phyloP scores from a whole-genome alignment of 768 basidiomycete species.

The Suillus sp. region DNA sequence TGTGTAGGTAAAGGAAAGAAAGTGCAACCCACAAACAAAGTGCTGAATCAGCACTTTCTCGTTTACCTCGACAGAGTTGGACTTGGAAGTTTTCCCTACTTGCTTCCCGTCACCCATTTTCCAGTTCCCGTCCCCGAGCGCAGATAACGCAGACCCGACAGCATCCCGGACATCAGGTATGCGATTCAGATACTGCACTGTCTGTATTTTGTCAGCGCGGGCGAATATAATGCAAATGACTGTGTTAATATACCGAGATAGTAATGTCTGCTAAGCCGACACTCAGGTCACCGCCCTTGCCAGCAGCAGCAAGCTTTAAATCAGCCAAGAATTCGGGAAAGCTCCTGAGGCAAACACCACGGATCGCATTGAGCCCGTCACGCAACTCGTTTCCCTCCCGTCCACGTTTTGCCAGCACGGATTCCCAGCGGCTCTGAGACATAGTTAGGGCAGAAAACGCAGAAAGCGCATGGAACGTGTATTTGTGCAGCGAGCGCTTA shows the following conservation, averaged over 20 bases:
- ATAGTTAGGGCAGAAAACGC: constrained; percentile 61
- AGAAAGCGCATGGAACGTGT: constrained; percentile 78
- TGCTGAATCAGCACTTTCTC: constrained; percentile 70
- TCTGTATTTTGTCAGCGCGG: constrained; percentile 41
- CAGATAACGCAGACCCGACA: constrained; percentile 62
- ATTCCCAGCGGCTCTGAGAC: constrained; percentile 68
- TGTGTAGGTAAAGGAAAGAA: neutral
- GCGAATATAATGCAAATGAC: neutral
- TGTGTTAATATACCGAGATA: constrained; percentile 42
- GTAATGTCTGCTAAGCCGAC: constrained; percentile 67
- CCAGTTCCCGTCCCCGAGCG: constrained; percentile 88
- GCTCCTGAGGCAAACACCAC: constrained; percentile 72
- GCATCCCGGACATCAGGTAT: constrained; percentile 72
- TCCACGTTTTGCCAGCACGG: constrained; percentile 55
- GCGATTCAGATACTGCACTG: constrained; percentile 66
- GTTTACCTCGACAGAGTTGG: constrained; percentile 47
- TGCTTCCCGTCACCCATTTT: constrained; percentile 85
- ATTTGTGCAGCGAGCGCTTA: constrained; percentile 76
- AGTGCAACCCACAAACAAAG: constrained; percentile 59
- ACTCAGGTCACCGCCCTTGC: constrained; percentile 53
- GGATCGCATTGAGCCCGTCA: constrained; percentile 65
- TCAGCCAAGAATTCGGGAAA: constrained; percentile 86
- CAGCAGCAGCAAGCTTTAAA: constrained; percentile 62
- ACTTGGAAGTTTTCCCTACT: constrained; percentile 51
- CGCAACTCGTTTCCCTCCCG: constrained; percentile 67